phyloP scores from a whole-genome alignment of 2,329 filamentous ascomycete species.

The Parastagonospora avenae region DNA sequence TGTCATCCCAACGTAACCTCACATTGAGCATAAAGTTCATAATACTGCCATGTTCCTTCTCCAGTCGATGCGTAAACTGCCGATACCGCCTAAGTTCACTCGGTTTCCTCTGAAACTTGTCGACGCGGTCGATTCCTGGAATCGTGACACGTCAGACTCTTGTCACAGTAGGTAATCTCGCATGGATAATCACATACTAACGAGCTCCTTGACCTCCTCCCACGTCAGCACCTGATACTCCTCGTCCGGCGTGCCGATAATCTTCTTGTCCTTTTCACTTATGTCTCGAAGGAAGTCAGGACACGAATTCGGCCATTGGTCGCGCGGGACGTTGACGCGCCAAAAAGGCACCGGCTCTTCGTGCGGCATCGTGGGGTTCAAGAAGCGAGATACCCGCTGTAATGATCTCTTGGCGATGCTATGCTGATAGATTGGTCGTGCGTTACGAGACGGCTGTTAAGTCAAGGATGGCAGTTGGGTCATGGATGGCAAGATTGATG shows the following conservation, averaged over 20 bases:
- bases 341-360: constrained; percentile 67
- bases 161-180: background rate
- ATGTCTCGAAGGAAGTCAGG: constrained; percentile 71
- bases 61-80: constrained; percentile 68
- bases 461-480: background rate
- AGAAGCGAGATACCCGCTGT: background rate
- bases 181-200: constrained; percentile 29
- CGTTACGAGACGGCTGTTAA: background rate
- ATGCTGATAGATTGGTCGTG: constrained; percentile 1
- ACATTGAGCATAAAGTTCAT: constrained; percentile 75
- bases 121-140: constrained; percentile 68
- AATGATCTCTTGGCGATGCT: background rate
- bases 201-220: constrained; percentile 69
- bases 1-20: constrained; percentile 69
- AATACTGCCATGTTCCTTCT: constrained; percentile 73
- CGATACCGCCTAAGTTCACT: constrained; percentile 80
- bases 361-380: constrained; percentile 23
- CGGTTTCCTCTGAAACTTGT: constrained; percentile 76
- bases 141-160: constrained; percentile 8
- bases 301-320: constrained; percentile 68
- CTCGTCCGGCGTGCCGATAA: constrained; percentile 73
- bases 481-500: constrained; percentile 7
- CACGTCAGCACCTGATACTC: constrained; percentile 70
- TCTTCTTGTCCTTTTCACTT: constrained; percentile 69
- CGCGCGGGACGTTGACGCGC: constrained; percentile 76